phyloP scores from a whole-genome alignment of 805 yeast genomes.

The Metschnikowia proteae region DNA sequence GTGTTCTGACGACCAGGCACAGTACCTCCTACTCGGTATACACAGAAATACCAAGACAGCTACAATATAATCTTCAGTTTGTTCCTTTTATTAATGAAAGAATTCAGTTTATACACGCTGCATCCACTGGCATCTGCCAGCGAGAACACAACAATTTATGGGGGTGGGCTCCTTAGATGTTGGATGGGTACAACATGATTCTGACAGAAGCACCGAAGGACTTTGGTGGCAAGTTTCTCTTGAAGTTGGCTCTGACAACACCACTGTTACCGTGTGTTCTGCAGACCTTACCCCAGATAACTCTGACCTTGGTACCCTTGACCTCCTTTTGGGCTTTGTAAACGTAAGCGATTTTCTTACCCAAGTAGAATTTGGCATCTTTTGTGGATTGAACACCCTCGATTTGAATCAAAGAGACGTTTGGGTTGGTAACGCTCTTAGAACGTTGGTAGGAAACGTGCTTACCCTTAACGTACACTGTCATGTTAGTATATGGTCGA shows the following conservation, averaged over 20 bases:
- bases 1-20: no score
- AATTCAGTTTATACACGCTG: conserved; percentile 21
- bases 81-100: conserved; percentile 17
- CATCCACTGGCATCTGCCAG: conserved; percentile 5
- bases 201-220: conserved; percentile 99
- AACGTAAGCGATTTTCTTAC: conserved; percentile 99
- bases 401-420: conserved; percentile 92
- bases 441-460: conserved; percentile 99
- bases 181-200: conserved; percentile 99
- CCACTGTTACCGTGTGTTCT: conserved; percentile 99
- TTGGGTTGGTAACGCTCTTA: conserved; percentile 96
- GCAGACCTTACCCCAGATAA: conserved; percentile 98
- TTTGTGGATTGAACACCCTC: conserved; percentile 91
- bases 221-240: conserved; percentile 98
- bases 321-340: conserved; percentile 98
- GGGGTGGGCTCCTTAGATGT: conserved; percentile 65
- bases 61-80: neutral
- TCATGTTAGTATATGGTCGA: conserved; percentile 30
- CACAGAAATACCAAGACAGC: neutral
- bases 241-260: conserved; percentile 98
- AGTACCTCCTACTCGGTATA: no score
- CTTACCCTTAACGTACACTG: conserved; percentile 99
- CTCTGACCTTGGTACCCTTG: conserved; percentile 99
- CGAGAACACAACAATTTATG: conserved; percentile 12
- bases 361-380: conserved; percentile 98